These are phyloP conservation scores for Suillus lakei DNA, from an alignment of 768 basidiomycete genomes.

Conservation along the genomic window DNA sequence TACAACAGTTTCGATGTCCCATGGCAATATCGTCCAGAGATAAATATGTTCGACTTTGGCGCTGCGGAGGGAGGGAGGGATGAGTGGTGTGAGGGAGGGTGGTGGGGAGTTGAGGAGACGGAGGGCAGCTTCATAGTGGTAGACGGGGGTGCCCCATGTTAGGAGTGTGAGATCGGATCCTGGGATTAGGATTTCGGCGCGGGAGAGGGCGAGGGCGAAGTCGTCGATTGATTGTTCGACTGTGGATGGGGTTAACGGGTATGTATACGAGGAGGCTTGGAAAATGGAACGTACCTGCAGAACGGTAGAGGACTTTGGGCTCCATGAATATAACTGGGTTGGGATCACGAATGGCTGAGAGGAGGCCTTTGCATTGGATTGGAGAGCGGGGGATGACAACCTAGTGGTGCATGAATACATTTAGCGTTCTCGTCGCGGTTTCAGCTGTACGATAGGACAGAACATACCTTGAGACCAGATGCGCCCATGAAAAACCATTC, in stretches of 20 bases:
- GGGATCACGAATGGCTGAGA: slow-evolving; percentile 88
- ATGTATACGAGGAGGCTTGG: slow-evolving; percentile 5
- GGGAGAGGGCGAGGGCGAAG: slow-evolving; percentile 80
- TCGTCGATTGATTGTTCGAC: slow-evolving; percentile 93
- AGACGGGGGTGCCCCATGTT: slow-evolving; percentile 93
- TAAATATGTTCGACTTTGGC: slow-evolving; percentile 90
- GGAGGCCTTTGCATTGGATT: slow-evolving; percentile 92
- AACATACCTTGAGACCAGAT: slow-evolving; percentile 77
- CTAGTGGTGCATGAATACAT: slow-evolving; percentile 21
- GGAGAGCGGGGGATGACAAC: slow-evolving; percentile 95
- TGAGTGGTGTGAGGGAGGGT: slow-evolving; percentile 56
- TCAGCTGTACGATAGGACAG: not conserved
- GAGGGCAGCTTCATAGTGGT: slow-evolving; percentile 85
- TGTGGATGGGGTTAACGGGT: slow-evolving; percentile 25
- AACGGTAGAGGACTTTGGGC: slow-evolving; percentile 91
- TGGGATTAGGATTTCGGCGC: slow-evolving; percentile 73
- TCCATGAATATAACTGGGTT: slow-evolving; percentile 97
- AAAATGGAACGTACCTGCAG: slow-evolving; percentile 57
- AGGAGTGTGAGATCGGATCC: slow-evolving; percentile 83
- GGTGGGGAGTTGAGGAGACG: slow-evolving; percentile 73
- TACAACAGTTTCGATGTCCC: slow-evolving; percentile 80
- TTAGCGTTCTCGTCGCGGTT: not conserved
- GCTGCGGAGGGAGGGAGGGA: slow-evolving; percentile 56
- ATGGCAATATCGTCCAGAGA: slow-evolving; percentile 85
- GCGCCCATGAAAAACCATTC: slow-evolving; percentile 97